Base-by-base conservation (phyloP, 306 rosid genomes). In the Gynostemma pentaphyllum region DNA sequence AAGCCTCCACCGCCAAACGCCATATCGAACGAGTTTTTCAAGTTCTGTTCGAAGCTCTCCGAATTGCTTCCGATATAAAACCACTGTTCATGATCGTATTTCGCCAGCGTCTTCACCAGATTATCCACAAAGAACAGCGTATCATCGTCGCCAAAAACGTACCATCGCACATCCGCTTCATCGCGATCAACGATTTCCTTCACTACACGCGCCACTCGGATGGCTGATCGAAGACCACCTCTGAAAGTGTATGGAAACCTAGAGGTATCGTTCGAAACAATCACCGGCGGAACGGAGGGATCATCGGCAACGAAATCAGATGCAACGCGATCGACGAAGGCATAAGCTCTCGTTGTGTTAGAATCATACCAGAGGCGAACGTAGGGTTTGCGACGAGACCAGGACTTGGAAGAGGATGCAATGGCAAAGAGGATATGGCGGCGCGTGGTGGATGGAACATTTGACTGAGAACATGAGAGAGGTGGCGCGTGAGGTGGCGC, bases 1-100 rank as follows among this genome's bases (percentile, higher is more conserved):
- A 88, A 92, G 1, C 99, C 99, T 0, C 95, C 96, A 4, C 99
- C 99, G 11, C 99, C 99, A 45, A 86, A 92, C 16, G 99, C 96
- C 99, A 92, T 86, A 5, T 82, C 77, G 22, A 92, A 92, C 18
- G 88, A 75, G 63, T 86, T 24, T 80, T 68, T 76, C 21, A 44
- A 68, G 9, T 92, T 86, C 88, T 92, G 99, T 24, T 66, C 79
- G 42, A 79, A 86, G 54, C 96, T 81, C 87, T 92, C 99, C 5
- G 99, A 92, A 62, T 73, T 81, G 62, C 83, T 62, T 41, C 98
- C 99, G 0, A 92, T 53, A 39, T 92, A 92, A 63, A 55, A 81
- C 96, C 95, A 92, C 75, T 73, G 21, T 0, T 80, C 64, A 16
- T 92, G 95, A 8, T 92, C 95, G 45, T 92, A 92, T 66, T 84